These are phyloP conservation scores for Schizochytrium sp. DNA, from an alignment of 108 stramenopile genomes.

Conservation along the genomic window DNA sequence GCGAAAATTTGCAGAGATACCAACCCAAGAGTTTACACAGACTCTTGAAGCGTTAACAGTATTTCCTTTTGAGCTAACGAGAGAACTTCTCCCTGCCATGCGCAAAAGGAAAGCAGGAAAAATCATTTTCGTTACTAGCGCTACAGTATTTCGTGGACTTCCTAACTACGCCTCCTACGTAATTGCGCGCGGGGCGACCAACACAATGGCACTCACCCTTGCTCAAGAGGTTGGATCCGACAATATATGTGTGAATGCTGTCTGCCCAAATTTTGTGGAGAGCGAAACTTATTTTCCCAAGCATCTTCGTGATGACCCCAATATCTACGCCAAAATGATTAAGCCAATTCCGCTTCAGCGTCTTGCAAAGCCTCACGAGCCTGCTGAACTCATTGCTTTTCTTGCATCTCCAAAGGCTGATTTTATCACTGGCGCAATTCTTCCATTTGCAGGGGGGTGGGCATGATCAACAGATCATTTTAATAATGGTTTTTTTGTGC, in stretches of 20 bases:
- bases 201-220: slow-evolving; percentile 13
- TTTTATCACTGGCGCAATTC: not conserved
- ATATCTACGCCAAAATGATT: not conserved
- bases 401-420: slow-evolving; percentile 2
- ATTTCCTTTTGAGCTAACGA: slow-evolving; percentile 15
- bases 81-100: slow-evolving; percentile 2
- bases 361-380: slow-evolving; percentile 25
- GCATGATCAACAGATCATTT: not conserved
- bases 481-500: too few species aligned
- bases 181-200: slow-evolving; percentile 3
- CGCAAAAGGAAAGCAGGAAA: not conserved
- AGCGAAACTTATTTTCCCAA: slow-evolving; percentile 32
- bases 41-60: slow-evolving; percentile 29
- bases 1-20: not conserved
- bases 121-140: slow-evolving; percentile 25
- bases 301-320: not conserved
- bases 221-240: not conserved
- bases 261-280: slow-evolving; percentile 25
- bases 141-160: not conserved
- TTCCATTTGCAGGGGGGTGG: slow-evolving; percentile 17
- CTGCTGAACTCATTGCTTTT: slow-evolving; percentile 18
- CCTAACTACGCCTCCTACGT: slow-evolving; percentile 36
- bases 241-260: slow-evolving; percentile 32
- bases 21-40: slow-evolving; percentile 4
- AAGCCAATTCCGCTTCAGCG: slow-evolving; percentile 25